Conservation (phyloP, 768 basidiomycete species). For the Naganishia friedmannii region DNA sequence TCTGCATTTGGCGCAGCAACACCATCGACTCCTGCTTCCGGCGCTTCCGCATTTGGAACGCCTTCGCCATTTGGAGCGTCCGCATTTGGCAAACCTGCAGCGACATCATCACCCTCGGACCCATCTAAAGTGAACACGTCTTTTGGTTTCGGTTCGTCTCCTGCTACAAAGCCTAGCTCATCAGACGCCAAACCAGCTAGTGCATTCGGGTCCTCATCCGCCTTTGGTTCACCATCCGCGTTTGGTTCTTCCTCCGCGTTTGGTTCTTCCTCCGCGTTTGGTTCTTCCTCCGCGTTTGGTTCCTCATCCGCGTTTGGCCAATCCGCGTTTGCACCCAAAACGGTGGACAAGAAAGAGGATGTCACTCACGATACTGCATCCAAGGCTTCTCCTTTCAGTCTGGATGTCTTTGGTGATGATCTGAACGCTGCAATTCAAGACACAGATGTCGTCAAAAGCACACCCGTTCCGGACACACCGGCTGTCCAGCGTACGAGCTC, state of each 20-base stretch:
- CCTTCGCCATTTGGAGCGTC: conserved; percentile 35
- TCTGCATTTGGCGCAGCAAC: conserved; percentile 31
- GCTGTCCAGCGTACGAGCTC: neutral
- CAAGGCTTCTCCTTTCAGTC: conserved; percentile 45
- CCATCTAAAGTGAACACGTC: conserved; percentile 1
- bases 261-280: conserved; percentile 45
- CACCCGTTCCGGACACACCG: neutral
- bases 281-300: conserved; percentile 14
- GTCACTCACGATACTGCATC: conserved; percentile 24
- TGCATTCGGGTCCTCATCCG: conserved; percentile 37
- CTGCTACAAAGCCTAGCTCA: neutral
- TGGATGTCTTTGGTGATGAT: conserved; percentile 43
- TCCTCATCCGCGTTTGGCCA: conserved; percentile 35
- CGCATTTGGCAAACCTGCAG: conserved; percentile 26
- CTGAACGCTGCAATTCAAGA: conserved; percentile 26
- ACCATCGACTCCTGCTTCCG: conserved; percentile 36
- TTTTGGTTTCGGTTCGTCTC: conserved; percentile 34
- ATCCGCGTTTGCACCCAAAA: conserved; percentile 43
- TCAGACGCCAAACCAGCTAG: neutral
- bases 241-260: conserved; percentile 35
- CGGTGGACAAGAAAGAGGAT: conserved; percentile 6
- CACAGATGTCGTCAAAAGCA: neutral
- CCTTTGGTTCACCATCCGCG: conserved; percentile 19
- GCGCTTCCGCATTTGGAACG: conserved; percentile 46
- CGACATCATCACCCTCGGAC: conserved; percentile 26